Evolutionary conservation across 2,329 filamentous ascomycete species (phyloP).

Genomic region (Raffaelea arxii): DNA sequence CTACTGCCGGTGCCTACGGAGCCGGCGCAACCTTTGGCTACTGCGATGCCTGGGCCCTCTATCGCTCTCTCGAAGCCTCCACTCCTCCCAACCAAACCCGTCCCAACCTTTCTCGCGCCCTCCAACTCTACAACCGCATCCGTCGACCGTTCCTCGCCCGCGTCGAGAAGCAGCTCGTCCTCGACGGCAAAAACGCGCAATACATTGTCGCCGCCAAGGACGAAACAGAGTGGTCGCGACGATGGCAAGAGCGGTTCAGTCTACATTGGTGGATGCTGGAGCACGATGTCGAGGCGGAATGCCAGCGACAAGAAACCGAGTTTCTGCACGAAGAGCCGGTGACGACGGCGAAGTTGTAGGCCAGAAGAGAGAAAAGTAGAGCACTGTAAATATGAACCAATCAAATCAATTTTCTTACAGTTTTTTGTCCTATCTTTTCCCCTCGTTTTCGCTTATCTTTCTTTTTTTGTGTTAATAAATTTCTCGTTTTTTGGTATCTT

Average conservation of each 20-base stretch:
- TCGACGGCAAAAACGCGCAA: background rate
- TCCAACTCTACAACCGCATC: constrained; percentile 4
- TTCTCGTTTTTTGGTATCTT: no score
- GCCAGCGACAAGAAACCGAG: background rate
- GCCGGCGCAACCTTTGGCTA: constrained; percentile 4
- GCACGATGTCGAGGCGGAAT: constrained; percentile 5
- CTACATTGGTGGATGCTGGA: constrained; percentile 5
- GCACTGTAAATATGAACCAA: no score
- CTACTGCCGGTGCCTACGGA: constrained; percentile 5
- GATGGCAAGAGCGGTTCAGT: constrained; percentile 4
- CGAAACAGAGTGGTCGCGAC: constrained; percentile 2
- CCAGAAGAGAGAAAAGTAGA: no score
- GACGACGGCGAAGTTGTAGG: background rate
- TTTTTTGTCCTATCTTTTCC: no score
- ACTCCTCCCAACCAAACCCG: background rate
- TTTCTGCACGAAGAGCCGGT: background rate
- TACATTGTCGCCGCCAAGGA: background rate
- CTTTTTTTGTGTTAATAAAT: no score
- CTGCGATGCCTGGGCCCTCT: constrained; percentile 5
- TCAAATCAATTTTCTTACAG: no score
- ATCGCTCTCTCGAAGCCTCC: constrained; percentile 1
- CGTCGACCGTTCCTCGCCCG: constrained; percentile 1
- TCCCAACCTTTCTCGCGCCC: background rate
- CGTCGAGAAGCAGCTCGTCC: constrained; percentile 4
- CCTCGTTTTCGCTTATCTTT: no score